Percentiles rank a stretch among this genome's conserved stretches.
Evolutionary conservation across 768 basidiomycete species (phyloP).

Genomic region (Omphalotus guepiniiformis): DNA sequence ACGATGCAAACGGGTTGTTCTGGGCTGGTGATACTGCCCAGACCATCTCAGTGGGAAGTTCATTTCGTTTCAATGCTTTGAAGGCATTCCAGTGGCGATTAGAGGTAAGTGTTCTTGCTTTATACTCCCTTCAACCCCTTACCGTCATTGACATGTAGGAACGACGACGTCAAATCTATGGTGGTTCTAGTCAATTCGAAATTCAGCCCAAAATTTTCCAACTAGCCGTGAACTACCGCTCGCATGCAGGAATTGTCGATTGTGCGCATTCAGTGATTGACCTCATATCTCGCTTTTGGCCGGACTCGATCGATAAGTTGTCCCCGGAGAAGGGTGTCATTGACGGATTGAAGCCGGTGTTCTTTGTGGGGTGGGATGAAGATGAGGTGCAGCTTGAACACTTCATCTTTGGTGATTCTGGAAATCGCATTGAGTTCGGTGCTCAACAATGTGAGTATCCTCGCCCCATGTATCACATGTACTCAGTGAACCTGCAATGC

Average conservation of each 20-base stretch:
- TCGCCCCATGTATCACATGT: background rate
- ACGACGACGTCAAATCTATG: background rate
- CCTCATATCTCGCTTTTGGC: constrained; percentile 60
- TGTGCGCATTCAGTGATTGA: constrained; percentile 64
- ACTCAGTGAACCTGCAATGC: constrained; percentile 33
- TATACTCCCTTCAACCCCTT: background rate
- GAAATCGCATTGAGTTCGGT: constrained; percentile 52
- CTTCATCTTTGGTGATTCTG: constrained; percentile 49
- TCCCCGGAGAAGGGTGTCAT: constrained; percentile 52
- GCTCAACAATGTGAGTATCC: constrained; percentile 55
- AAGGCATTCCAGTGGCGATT: constrained; percentile 62
- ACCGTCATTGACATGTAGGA: too few relatives aligned
- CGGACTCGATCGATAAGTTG: constrained; percentile 57
- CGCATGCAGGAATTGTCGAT: constrained; percentile 70
- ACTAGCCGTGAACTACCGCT: constrained; percentile 62
- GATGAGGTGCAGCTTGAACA: constrained; percentile 49
- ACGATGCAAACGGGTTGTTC: constrained; percentile 62
- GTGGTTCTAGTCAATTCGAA: background rate
- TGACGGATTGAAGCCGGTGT: constrained; percentile 52
- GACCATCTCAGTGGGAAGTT: constrained; percentile 68
- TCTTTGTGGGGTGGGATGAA: constrained; percentile 46
- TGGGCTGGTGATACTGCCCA: constrained; percentile 84
- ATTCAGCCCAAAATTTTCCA: constrained; percentile 10
- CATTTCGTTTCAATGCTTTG: constrained; percentile 68
- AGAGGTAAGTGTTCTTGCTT: constrained; percentile 40